These are phyloP conservation scores for Byssothecium circinans DNA, from an alignment of 2,329 filamentous ascomycete species.

Conservation along the genomic window DNA sequence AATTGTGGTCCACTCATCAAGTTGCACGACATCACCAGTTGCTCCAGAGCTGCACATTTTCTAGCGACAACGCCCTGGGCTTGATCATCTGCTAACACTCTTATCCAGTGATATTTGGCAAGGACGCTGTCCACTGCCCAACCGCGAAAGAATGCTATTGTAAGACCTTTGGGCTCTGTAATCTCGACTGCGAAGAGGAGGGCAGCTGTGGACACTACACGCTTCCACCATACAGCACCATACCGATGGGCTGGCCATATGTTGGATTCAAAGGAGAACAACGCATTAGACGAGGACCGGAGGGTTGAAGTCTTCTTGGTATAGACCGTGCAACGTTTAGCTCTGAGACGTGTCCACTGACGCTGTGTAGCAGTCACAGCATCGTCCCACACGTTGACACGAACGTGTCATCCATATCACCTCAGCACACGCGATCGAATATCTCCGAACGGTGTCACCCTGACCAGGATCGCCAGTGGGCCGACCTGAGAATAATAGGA, in stretches of 20 bases:
- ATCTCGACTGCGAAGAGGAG: constrained; percentile 45
- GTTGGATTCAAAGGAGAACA: constrained; percentile 55
- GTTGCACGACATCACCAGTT: constrained; percentile 2
- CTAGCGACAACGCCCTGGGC: constrained; percentile 1
- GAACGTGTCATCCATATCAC: background rate
- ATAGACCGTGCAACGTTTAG: background rate
- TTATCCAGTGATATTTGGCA: constrained; percentile 41
- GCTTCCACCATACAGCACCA: constrained; percentile 59
- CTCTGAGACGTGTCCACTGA: background rate
- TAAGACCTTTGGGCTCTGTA: constrained; percentile 65
- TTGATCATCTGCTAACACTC: constrained; percentile 22
- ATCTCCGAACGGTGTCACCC: background rate
- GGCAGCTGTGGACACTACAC: constrained; percentile 61
- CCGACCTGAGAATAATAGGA: no score
- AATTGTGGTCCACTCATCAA: constrained; percentile 2
- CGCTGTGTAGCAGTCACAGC: background rate
- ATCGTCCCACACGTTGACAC: no score
- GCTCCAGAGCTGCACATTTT: background rate
- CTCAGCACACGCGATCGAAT: background rate
- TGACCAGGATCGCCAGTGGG: background rate
- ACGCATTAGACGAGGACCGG: constrained; percentile 23
- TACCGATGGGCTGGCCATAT: constrained; percentile 65
- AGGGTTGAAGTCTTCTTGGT: constrained; percentile 16
- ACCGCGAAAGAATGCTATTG: constrained; percentile 66
- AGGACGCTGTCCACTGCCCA: constrained; percentile 60